Evolutionary conservation across 352 stramenopile genomes (phyloP).

Genomic region (Globisporangium sylvaticum): DNA sequence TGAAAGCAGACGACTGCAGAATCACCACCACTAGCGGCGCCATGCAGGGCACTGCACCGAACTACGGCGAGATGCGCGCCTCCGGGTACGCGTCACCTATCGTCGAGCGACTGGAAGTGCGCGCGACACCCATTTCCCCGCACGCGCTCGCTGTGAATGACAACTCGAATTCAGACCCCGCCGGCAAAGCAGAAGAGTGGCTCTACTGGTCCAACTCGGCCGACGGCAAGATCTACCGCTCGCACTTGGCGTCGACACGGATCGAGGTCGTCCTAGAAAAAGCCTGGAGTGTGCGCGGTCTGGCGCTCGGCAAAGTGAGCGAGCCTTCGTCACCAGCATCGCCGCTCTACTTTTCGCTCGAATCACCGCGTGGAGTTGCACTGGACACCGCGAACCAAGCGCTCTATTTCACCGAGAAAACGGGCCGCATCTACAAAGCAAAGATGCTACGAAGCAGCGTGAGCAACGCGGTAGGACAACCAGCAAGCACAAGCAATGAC

Average conservation of each 20-base stretch:
- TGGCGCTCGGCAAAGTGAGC: slow-evolving; percentile 24
- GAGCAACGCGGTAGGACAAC: not conserved
- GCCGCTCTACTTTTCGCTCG: slow-evolving; percentile 52
- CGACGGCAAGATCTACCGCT: slow-evolving; percentile 62
- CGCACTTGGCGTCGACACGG: slow-evolving; percentile 33
- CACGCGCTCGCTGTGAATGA: slow-evolving; percentile 47
- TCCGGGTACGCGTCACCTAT: slow-evolving; percentile 42
- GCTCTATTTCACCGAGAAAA: slow-evolving; percentile 76
- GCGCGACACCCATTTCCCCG: slow-evolving; percentile 28
- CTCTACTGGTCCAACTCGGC: slow-evolving; percentile 73
- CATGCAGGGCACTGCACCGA: slow-evolving; percentile 41
- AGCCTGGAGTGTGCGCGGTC: slow-evolving; percentile 50
- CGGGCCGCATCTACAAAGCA: slow-evolving; percentile 44
- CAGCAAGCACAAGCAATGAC: slow-evolving; percentile 1
- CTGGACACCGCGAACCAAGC: slow-evolving; percentile 27
- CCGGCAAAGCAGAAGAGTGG: slow-evolving; percentile 21
- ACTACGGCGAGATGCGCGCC: slow-evolving; percentile 51
- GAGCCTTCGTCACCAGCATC: not conserved
- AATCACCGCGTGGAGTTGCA: slow-evolving; percentile 51
- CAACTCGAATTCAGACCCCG: not conserved
- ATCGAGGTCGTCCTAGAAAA: slow-evolving; percentile 40
- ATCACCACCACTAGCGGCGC: slow-evolving; percentile 43
- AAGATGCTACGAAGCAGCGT: slow-evolving; percentile 13
- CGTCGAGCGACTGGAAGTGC: slow-evolving; percentile 44
- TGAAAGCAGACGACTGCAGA: slow-evolving; percentile 36